A percentile compares a stretch with the other conserved stretches of the same genome.
Evolutionary conservation across 257 asterid genomes (phyloP).

Genomic region (Cordia subcordata): DNA sequence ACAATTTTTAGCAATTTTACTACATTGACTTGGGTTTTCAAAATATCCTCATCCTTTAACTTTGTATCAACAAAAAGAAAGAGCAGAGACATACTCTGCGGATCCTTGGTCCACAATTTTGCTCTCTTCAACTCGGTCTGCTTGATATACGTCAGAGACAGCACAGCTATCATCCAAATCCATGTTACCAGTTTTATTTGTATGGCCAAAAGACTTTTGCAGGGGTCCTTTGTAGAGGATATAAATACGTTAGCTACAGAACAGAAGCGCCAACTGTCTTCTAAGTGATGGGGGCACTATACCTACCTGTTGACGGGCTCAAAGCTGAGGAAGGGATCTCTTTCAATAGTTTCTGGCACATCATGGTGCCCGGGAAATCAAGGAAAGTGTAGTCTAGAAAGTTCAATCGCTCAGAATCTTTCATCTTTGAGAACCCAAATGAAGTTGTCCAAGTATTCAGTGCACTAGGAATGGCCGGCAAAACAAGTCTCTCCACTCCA

Average conservation of each 20-base stretch:
- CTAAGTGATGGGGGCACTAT: conserved; percentile 6
- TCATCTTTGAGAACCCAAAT: conserved; percentile 60
- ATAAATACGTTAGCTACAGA: neutral
- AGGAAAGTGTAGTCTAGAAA: conserved; percentile 48
- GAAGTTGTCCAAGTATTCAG: conserved; percentile 62
- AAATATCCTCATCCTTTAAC: neutral
- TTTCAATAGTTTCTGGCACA: conserved; percentile 56
- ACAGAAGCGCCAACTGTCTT: neutral
- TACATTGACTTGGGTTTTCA: neutral
- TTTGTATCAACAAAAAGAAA: neutral
- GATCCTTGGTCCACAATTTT: conserved; percentile 29
- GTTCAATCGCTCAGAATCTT: conserved; percentile 38
- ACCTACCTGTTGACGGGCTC: conserved; percentile 35
- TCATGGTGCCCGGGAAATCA: conserved; percentile 59
- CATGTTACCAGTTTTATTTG: conserved; percentile 7
- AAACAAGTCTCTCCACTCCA: conserved; percentile 72
- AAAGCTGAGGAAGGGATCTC: conserved; percentile 20
- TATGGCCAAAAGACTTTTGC: conserved; percentile 16
- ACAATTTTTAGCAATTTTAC: neutral
- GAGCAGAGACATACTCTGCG: conserved; percentile 27
- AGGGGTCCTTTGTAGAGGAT: conserved; percentile 29
- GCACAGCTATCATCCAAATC: conserved; percentile 30
- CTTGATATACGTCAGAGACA: conserved; percentile 37
- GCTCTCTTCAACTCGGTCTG: conserved; percentile 27
- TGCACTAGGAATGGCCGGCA: conserved; percentile 63